A percentile compares a stretch with the other conserved stretches of the same genome.
Conservation (phyloP, 1,284 basidiomycete species). For the Heterobasidion parviporum region DNA sequence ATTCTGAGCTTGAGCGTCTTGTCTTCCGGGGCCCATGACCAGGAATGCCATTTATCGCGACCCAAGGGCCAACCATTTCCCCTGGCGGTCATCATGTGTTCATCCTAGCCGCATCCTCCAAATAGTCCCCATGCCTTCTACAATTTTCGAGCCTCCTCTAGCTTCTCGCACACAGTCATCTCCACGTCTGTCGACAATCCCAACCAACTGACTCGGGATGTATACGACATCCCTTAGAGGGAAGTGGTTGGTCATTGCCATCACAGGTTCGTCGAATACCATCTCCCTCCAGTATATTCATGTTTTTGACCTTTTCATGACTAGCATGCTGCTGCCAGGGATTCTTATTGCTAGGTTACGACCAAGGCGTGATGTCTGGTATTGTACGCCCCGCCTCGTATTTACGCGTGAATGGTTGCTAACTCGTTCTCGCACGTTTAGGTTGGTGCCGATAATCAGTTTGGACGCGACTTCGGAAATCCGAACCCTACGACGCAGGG, state of each 20-base stretch:
- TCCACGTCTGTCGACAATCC: neutral
- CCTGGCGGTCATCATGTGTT: no score
- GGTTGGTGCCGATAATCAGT: conserved; percentile 36
- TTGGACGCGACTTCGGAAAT: conserved; percentile 30
- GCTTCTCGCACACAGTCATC: no score
- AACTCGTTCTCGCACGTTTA: conserved; percentile 5
- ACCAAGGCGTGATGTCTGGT: conserved; percentile 40
- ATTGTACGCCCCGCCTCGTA: conserved; percentile 21
- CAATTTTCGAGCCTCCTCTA: no score
- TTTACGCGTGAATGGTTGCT: neutral
- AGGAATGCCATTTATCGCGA: no score
- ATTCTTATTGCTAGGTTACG: conserved; percentile 36
- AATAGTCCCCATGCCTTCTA: no score
- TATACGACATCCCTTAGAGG: neutral
- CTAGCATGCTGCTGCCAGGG: conserved; percentile 35
- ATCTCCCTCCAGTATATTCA: neutral
- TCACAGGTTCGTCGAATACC: neutral
- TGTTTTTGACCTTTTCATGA: neutral
- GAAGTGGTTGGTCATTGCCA: conserved; percentile 1
- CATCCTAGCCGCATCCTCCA: no score
- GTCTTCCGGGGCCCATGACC: no score
- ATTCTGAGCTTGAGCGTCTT: no score
- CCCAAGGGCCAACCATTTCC: no score
- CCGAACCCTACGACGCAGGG: conserved; percentile 32
- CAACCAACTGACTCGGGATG: neutral